Evolutionary conservation across 2,329 filamentous ascomycete genomes (phyloP), one percentile per base, ranked within the genome.

Genomic region (Colletotrichum graminicola): DNA sequence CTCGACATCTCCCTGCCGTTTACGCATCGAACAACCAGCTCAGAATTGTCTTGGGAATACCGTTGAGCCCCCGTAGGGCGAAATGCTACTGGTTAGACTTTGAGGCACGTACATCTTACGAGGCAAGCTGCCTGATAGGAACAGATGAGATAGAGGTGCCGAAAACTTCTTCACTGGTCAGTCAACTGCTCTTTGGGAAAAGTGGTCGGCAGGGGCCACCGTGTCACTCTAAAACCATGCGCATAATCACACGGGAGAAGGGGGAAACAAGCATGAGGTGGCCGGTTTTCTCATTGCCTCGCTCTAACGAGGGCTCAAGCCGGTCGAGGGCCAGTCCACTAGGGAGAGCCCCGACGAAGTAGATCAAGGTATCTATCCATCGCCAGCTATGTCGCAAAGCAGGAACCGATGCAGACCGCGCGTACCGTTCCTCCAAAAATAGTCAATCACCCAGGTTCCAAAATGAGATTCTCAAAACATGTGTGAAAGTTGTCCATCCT

Each of bases 211-310:
- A 61, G 29, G 7, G 21, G 6, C 6, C 29, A 12, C n/a, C 18
- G 5, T 3, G 26, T 49, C 61, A 43, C 34, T 41, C 16, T 10
- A 16, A 10, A 55, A 41, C 16, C 39, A 36, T 45, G 36, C 16
- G 29, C 45, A 65, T 32, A 61, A 26, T 54, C 61, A 63, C 61
- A 63, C 11, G 23, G 12, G 16, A n/a, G 14, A 2, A 32, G 26
- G 23, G 26, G 39, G 23, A 69, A 69, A 62, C 41, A 47, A 43
- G 23, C 16, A 26, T 77, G 80, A 81, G 80, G 78, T 77, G 80
- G 80, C 80, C 79, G 78, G 79, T 77, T 80, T 75, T 80, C 77
- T 79, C 79, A 81, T 81, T 81, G 78, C 78, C 76, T 76, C 77
- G 74, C 77, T 79, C 77, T 75, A 71, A 78, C 75, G 75, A 77